Evolutionary conservation across 1,284 basidiomycete species (phyloP), one percentile per base, ranked within the genome.

Genomic region (Meripilus lineatus): DNA sequence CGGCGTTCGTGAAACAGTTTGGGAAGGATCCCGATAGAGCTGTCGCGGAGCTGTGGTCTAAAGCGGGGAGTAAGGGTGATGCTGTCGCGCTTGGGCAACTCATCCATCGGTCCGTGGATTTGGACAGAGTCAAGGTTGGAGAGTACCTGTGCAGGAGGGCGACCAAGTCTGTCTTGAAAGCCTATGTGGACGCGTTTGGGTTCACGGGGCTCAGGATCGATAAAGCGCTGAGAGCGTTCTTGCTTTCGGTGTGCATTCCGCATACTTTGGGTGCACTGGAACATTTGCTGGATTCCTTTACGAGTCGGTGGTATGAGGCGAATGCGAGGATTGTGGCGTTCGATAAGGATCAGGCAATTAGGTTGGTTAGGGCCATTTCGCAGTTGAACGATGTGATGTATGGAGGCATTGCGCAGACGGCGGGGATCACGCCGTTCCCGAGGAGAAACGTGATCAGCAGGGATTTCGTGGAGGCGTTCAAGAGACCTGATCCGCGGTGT

Each of bases 141-240:
- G 76, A 84, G 42, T 93, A 91, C 61, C 74, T 99, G 3, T 78
- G 83, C 1, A 74, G 77, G 51, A 75, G 81, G 51, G 71, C 80
- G 25, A 85, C 88, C 44, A 84, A 84, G 54, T 67, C 75, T 22
- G 79, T 93, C 21, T 69, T 97, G 43, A 84, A 83, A 54, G 79
- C 85, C 6, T 99, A 88, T 63, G 72, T 98, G 42, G 89, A 91
- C 56, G 80, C 79, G 46, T 96, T 98, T 66, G 82, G 88, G 14
- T 89, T 96, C 57, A 68, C 74, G 1, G 85, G 88, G 2, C 70
- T 96, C 34, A 75, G 89, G 48, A 81, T 98, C 51, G 93, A 98
- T 67, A 84, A 85, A 46, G 92, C 93, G 3, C 70, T 99, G 44
- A 81, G 96, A 32, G 78, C 87, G 39, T 93, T 98, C 68, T 66